phyloP scores from a whole-genome alignment of 2,329 filamentous ascomycete species.

The Alternaria rosae region DNA sequence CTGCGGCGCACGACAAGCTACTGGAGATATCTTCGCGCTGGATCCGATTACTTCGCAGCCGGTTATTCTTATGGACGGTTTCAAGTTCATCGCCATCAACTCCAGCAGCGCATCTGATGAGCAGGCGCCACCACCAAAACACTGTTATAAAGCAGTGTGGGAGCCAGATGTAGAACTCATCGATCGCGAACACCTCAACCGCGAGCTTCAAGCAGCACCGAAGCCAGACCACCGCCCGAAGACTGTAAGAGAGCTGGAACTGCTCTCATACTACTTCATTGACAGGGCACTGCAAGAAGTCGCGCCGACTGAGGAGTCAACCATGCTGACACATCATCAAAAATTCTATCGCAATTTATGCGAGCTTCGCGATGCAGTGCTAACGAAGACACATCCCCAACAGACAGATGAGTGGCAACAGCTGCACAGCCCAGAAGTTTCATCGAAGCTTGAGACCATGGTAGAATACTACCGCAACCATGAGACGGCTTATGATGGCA shows the following conservation, averaged over 20 bases:
- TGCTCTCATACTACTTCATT: slow-evolving; percentile 22
- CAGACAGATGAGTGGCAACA: slow-evolving; percentile 23
- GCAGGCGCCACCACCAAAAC: not conserved
- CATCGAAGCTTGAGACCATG: slow-evolving; percentile 7
- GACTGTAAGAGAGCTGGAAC: slow-evolving; percentile 16
- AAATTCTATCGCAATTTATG: slow-evolving; percentile 16
- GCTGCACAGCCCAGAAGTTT: slow-evolving; percentile 7
- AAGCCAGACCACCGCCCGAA: slow-evolving; percentile 11
- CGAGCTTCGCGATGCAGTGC: slow-evolving; percentile 9
- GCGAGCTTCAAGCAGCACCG: slow-evolving; percentile 16
- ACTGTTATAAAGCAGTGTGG: slow-evolving; percentile 19
- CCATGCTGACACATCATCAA: slow-evolving; percentile 22
- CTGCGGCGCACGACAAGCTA: slow-evolving; percentile 10
- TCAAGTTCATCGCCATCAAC: slow-evolving; percentile 21
- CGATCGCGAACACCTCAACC: slow-evolving; percentile 5
- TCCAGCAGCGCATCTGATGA: not conserved
- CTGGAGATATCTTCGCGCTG: slow-evolving; percentile 14
- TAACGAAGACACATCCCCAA: slow-evolving; percentile 13
- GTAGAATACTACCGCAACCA: slow-evolving; percentile 18
- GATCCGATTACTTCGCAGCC: slow-evolving; percentile 12
- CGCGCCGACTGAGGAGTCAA: not conserved
- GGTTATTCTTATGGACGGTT: slow-evolving; percentile 21
- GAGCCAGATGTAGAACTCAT: slow-evolving; percentile 23
- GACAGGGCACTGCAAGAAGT: slow-evolving; percentile 14
- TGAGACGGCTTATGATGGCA: slow-evolving; percentile 18